A percentile compares a stretch with the other conserved stretches of the same genome.
phyloP scores from a whole-genome alignment of 768 basidiomycete genomes.

The Hortiboletus campestris region DNA sequence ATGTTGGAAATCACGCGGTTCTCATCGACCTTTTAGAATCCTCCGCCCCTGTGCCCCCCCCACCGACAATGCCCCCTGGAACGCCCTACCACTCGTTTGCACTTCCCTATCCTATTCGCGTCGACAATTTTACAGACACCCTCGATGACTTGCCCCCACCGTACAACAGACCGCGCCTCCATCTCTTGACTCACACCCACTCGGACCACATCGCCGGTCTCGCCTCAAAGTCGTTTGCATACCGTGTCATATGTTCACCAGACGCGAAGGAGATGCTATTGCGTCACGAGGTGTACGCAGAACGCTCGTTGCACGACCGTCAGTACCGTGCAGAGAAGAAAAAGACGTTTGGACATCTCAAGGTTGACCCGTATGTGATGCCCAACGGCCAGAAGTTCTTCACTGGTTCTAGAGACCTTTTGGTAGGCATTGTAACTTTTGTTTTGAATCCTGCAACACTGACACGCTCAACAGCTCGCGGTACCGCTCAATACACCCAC shows the following conservation, averaged over 20 bases:
- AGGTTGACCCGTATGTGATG: conserved; percentile 47
- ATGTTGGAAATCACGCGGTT: neutral
- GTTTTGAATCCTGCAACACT: neutral
- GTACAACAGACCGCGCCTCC: conserved; percentile 43
- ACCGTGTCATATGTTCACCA: conserved; percentile 70
- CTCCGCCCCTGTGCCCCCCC: conserved; percentile 17
- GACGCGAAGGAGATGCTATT: conserved; percentile 88
- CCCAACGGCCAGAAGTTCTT: conserved; percentile 49
- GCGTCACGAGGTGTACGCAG: conserved; percentile 66
- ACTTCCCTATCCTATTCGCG: conserved; percentile 77
- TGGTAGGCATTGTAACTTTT: neutral
- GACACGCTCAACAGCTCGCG: conserved; percentile 41
- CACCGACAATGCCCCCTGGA: conserved; percentile 61
- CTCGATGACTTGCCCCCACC: conserved; percentile 34
- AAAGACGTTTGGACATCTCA: conserved; percentile 68
- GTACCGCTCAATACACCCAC: conserved; percentile 67
- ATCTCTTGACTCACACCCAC: conserved; percentile 89
- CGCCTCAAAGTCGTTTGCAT: conserved; percentile 69
- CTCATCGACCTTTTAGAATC: neutral
- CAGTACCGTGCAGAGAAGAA: conserved; percentile 28
- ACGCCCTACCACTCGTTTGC: conserved; percentile 77
- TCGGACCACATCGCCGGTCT: conserved; percentile 84
- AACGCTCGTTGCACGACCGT: conserved; percentile 56
- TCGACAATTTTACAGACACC: conserved; percentile 72
- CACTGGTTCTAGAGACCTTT: conserved; percentile 61